Conservation (phyloP, 2,329 filamentous ascomycete genomes). For the Fusarium abutilonis region DNA sequence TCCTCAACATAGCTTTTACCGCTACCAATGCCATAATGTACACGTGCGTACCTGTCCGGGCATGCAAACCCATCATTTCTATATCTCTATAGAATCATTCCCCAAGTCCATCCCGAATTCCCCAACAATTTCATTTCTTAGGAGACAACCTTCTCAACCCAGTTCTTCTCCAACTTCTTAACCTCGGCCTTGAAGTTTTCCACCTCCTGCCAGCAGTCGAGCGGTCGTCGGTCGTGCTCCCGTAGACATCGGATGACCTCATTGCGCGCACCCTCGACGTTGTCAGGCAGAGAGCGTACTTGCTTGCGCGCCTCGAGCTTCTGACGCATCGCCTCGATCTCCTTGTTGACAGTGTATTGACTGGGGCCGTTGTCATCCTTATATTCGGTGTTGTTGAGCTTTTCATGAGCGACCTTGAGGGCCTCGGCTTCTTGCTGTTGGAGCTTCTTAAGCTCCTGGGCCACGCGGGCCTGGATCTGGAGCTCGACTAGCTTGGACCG, state of each 20-base stretch:
- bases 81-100: conserved; percentile 34
- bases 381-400: conserved; percentile 61
- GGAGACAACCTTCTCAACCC: conserved; percentile 83
- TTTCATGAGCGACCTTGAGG: conserved; percentile 74
- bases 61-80: conserved; percentile 28
- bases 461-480: conserved; percentile 87
- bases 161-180: conserved; percentile 82
- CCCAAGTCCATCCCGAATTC: conserved; percentile 10
- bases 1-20: conserved; percentile 47
- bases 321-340: conserved; percentile 66
- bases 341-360: conserved; percentile 64
- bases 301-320: conserved; percentile 71
- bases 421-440: conserved; percentile 74
- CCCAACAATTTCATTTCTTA: conserved; percentile 39
- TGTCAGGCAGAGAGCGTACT: conserved; percentile 74
- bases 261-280: conserved; percentile 77
- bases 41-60: conserved; percentile 39
- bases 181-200: conserved; percentile 92
- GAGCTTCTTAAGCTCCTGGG: conserved; percentile 83
- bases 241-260: conserved; percentile 83
- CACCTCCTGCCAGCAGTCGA: conserved; percentile 96
- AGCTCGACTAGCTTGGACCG: conserved; percentile 85
- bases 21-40: conserved; percentile 49
- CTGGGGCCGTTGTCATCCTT: conserved; percentile 48
- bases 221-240: conserved; percentile 83